These are phyloP conservation scores for Eutypa lata DNA, from an alignment of 2,329 filamentous ascomycete genomes.

Conservation along the genomic window DNA sequence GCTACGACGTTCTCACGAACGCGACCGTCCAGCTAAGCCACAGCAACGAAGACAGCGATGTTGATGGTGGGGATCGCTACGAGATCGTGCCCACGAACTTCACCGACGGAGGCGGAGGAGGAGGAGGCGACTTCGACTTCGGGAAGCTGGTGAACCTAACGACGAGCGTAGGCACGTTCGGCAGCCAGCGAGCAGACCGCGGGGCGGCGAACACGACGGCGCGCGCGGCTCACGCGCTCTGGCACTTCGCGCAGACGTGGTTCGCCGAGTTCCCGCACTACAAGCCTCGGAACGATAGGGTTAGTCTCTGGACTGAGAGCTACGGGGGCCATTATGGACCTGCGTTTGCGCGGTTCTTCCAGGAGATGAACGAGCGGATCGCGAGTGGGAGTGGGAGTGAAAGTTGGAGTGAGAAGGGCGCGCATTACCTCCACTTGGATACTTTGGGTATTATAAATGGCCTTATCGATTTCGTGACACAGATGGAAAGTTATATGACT, in stretches of 20 bases:
- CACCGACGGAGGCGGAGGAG: not conserved
- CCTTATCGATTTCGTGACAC: constrained; percentile 62
- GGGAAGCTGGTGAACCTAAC: constrained; percentile 14
- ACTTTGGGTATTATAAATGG: constrained; percentile 71
- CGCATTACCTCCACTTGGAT: constrained; percentile 44
- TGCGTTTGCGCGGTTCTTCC: constrained; percentile 55
- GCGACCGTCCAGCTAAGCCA: constrained; percentile 50
- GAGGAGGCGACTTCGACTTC: not conserved
- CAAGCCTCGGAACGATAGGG: constrained; percentile 40
- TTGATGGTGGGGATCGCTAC: not conserved
- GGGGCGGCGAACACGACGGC: constrained; percentile 53
- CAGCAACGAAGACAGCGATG: constrained; percentile 22
- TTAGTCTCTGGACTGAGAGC: constrained; percentile 65
- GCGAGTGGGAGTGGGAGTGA: constrained; percentile 38
- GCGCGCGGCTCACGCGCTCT: constrained; percentile 56
- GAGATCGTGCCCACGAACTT: not conserved
- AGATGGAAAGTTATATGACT: constrained; percentile 39
- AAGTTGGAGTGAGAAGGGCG: not conserved
- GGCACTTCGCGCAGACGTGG: constrained; percentile 64
- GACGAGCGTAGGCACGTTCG: constrained; percentile 43
- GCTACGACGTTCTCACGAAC: constrained; percentile 54
- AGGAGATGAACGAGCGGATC: constrained; percentile 58
- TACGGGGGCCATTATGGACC: constrained; percentile 71
- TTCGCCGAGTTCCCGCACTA: constrained; percentile 57
- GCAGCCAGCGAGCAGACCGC: constrained; percentile 44